Base-by-base conservation (phyloP, 805 yeast species). In the Cyberlindnera suaveolens region DNA sequence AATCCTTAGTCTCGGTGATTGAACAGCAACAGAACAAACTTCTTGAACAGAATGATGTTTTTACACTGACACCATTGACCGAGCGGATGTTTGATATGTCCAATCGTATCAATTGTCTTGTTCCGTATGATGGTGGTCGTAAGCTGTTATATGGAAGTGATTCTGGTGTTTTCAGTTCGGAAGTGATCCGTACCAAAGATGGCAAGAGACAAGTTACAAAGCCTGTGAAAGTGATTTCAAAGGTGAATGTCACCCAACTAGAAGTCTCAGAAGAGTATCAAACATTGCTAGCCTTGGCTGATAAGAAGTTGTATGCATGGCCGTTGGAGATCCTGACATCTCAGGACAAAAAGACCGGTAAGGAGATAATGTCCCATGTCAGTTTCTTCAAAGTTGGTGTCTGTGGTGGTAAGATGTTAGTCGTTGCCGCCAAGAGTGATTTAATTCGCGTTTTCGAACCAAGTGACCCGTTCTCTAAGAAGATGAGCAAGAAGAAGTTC, bases 121-220 rank as follows among this genome's bases (percentile, higher is more conserved):
- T 85, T 33, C 95, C 96, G 30, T 84, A 86, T 62, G 96, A 93
- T 58, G 96, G 96, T 41, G 98, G 98, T 17, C 77, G 95, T 50
- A 86, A 90, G 59, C 66, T 90, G 50, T 62, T 93, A 31, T 90
- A 86, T 57, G 98, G 98, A 35, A 89, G 98, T 0, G 96, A 88
- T 58, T 74, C 83, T 1, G 98, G 99, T 5, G 80, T 93, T 3
- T 93, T 84, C 71, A 77, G 88, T 37, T 79, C 93, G 36, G 88
- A 88, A 36, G 77, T 82, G 37, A 39, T 39, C 4, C 72, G 75
- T 45, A 55, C 53, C 9, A 57, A 71, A 40, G 56, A 64, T 40
- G 76, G 73, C 44, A 70, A 76, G 31, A 66, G 79, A 41, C 66
- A 75, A 38, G 81, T 82, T 38, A 74, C 84, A 1, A 80, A 78